Base-by-base conservation (phyloP, 208 protist genomes). In the Trypanosoma mega region DNA sequence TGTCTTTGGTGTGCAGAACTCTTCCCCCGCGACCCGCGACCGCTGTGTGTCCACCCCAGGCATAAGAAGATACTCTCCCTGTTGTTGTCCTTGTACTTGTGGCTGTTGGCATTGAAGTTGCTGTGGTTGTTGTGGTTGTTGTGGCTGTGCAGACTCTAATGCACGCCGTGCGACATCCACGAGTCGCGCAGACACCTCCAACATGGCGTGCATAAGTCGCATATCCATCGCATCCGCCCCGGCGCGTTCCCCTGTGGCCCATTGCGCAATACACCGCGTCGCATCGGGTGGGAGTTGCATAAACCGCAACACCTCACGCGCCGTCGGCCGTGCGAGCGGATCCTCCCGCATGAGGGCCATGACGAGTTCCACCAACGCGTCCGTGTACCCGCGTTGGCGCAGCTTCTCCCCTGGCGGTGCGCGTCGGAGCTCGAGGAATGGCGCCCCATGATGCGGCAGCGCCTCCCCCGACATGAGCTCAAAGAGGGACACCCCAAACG, bases 401-500 rank as follows among this genome's bases (percentile, higher is more conserved):
- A 92, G 68, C 31, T 67, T 20, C 27, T 78, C 59, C 6, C 54
- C 44, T 9, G 85, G 89, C 16, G 57, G 51, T 18, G 53, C 43
- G 2, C 62, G 63, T 27, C 90, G 90, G 39, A 96, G 72, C 23
- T 76, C 65, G 20, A 82, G 49, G 55, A 88, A 93, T 6, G 64
- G 61, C 16, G 91, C 85, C 3, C 87, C 89, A 39, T 87, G 87
- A 30, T 74, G 70, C 9, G 92, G 92, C 16, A 95, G 77, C 16
- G 82, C 55, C 36, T 84, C 54, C 23, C 87, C 85, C 18, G 74
- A 84, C 76, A 94, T 88, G 33, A 97, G 68, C 73, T 97, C 92
- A 63, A 87, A 92, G 20, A 96, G 64, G 29, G 87, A 94, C 72
- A 97, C 92, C 27, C 92, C 92, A n/a, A 97, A 75, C 0, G 82